Evolutionary conservation across 2,329 filamentous ascomycete genomes (phyloP).

Genomic region (Metarhizium rileyi): DNA sequence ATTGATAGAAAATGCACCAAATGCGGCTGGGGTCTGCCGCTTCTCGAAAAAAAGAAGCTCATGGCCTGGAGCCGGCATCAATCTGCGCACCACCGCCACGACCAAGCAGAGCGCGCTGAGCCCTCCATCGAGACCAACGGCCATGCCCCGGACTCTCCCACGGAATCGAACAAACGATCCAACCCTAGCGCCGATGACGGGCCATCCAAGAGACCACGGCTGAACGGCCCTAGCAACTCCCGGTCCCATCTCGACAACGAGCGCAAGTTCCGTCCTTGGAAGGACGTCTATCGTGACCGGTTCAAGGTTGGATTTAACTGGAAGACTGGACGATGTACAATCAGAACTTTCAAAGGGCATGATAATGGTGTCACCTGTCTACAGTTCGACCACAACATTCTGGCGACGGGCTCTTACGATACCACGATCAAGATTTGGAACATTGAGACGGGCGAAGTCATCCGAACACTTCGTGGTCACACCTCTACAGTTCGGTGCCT

Average conservation of each 20-base stretch:
- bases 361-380: conserved; percentile 58
- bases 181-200: conserved; percentile 20
- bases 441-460: conserved; percentile 74
- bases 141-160: conserved; percentile 12
- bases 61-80: conserved; percentile 81
- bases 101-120: conserved; percentile 8
- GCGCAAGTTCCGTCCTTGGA: conserved; percentile 64
- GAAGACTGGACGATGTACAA: conserved; percentile 86
- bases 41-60: conserved; percentile 80
- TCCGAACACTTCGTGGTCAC: conserved; percentile 79
- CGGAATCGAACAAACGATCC: conserved; percentile 25
- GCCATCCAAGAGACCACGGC: conserved; percentile 24
- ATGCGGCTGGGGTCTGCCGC: conserved; percentile 88
- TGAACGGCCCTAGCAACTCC: conserved; percentile 15
- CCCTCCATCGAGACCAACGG: conserved; percentile 15
- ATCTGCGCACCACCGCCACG: conserved; percentile 10
- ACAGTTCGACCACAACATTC: conserved; percentile 71
- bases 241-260: conserved; percentile 29
- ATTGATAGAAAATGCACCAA: conserved; percentile 90
- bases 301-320: conserved; percentile 96
- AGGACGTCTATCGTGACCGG: conserved; percentile 90
- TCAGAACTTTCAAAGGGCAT: conserved; percentile 75
- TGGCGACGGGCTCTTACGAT: conserved; percentile 93
- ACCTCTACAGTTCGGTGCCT: conserved; percentile 75
- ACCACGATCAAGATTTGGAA: conserved; percentile 95